Evolutionary conservation across 2,329 filamentous ascomycete genomes (phyloP), one percentile per base, ranked within the genome.

Genomic region (Pseudogymnoascus sp.): DNA sequence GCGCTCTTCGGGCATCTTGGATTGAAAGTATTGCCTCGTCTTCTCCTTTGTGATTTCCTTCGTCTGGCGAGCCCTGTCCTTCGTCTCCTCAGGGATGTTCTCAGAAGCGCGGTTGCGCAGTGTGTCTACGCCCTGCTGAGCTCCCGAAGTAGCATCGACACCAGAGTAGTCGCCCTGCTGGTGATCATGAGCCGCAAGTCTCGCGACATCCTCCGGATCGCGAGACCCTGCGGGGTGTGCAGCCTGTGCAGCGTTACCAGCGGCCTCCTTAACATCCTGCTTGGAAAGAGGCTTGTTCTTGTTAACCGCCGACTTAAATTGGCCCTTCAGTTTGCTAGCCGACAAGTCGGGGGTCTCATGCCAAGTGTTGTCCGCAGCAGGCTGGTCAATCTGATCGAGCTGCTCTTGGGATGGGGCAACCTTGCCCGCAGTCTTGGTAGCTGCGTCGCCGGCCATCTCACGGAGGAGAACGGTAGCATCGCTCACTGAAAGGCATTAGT

Each of bases 351-450:
- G 93, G 48, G 85, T 84, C 65, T 97, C 92, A 71, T 97, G 91
- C 95, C 95, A 99, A 14, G 88, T 90, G 77, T 98, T 95, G 72
- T 96, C 93, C 16, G 90, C 85, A 1, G 95, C 95, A 1, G 95
- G 86, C n/a, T 80, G 75, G 69, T 98, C 93, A 36, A 98, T 86
- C 71, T 92, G 87, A 7, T 79, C 74, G 19, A 98, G 82, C 66
- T 89, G 80, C 0, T 96, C 90, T 64, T 96, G 85, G 1, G 84
- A 85, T 2, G 95, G 95, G 62, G 89, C 89, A 61, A 97, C 83
- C 70, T 80, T 85, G 71, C 81, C 80, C 64, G 93, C 92, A 6
- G 89, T 89, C 72, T 90, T 93, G 67, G 84, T 83, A 10, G 95
- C 93, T 25, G 90, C 91, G 77, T 99, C 95, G 62, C 92, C 91